These are phyloP conservation scores for Diaporthe sp. DNA, from an alignment of 2,329 filamentous ascomycete genomes.

Conservation along the genomic window DNA sequence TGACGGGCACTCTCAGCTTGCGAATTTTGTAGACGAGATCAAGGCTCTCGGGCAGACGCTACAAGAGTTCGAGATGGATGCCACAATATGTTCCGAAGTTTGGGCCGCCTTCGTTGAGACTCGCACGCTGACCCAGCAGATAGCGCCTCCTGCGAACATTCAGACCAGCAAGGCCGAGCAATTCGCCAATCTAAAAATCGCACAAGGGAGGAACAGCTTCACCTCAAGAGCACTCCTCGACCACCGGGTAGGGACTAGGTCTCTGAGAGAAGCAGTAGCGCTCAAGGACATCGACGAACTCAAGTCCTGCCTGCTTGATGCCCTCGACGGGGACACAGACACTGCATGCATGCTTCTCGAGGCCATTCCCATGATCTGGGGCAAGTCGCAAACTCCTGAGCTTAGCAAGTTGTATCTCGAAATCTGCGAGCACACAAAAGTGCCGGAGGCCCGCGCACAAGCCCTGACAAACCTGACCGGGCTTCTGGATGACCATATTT, in stretches of 20 bases:
- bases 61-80: slow-evolving; percentile 20
- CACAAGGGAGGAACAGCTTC: not conserved
- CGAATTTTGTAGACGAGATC: slow-evolving; percentile 13
- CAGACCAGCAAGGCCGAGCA: not conserved
- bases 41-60: slow-evolving; percentile 32
- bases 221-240: slow-evolving; percentile 53
- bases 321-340: slow-evolving; percentile 56
- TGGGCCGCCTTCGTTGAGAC: slow-evolving; percentile 62
- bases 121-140: slow-evolving; percentile 56
- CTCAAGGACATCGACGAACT: slow-evolving; percentile 43
- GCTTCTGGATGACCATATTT: slow-evolving; percentile 58
- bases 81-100: slow-evolving; percentile 54
- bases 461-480: slow-evolving; percentile 63
- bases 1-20: not conserved
- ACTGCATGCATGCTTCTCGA: slow-evolving; percentile 58
- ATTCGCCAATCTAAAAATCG: not conserved
- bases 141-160: slow-evolving; percentile 43
- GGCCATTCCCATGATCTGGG: slow-evolving; percentile 51
- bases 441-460: slow-evolving; percentile 60
- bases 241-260: slow-evolving; percentile 54
- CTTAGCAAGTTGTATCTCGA: slow-evolving; percentile 61
- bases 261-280: slow-evolving; percentile 51
- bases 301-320: slow-evolving; percentile 51
- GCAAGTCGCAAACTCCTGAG: slow-evolving; percentile 44
- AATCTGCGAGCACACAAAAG: slow-evolving; percentile 53